Percentiles rank a stretch among this genome's conserved stretches.
These are phyloP conservation scores for Dendrobium chrysotoxum DNA, from an alignment of 106 monocot species.

Conservation along the genomic window DNA sequence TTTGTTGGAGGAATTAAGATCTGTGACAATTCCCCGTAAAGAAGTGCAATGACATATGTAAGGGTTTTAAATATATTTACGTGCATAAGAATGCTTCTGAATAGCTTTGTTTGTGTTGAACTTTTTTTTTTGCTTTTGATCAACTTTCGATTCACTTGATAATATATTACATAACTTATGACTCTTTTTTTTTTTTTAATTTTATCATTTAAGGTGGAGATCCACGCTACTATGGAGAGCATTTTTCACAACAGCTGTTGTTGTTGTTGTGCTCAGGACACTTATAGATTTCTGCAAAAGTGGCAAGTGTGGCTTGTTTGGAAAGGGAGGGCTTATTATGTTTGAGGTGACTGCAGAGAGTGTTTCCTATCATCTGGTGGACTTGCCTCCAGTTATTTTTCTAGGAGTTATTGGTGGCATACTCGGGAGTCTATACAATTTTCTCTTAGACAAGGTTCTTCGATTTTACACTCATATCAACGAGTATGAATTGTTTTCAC, in stretches of 20 bases:
- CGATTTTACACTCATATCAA: constrained; percentile 56
- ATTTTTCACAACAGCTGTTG: constrained; percentile 82
- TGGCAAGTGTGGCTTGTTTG: constrained; percentile 77
- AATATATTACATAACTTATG: neutral
- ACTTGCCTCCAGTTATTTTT: constrained; percentile 60
- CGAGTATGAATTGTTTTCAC: constrained; percentile 32
- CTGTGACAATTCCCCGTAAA: neutral
- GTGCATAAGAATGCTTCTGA: neutral
- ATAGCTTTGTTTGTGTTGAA: neutral
- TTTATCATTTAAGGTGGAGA: constrained; percentile 56
- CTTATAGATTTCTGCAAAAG: constrained; percentile 69
- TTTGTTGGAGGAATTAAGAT: neutral
- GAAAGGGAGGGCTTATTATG: constrained; percentile 86
- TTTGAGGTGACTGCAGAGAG: constrained; percentile 59
- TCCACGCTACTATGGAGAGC: constrained; percentile 72
- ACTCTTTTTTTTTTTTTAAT: neutral
- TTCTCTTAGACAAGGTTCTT: constrained; percentile 50
- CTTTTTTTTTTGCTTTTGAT: neutral
- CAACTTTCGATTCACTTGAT: neutral
- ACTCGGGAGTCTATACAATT: constrained; percentile 79
- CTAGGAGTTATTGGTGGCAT: constrained; percentile 73
- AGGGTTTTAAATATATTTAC: neutral
- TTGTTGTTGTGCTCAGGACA: constrained; percentile 61
- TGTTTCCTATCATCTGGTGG: constrained; percentile 44
- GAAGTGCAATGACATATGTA: neutral